Conservation (phyloP, 2,329 filamentous ascomycete genomes). For the Trichoderma hamatum region DNA sequence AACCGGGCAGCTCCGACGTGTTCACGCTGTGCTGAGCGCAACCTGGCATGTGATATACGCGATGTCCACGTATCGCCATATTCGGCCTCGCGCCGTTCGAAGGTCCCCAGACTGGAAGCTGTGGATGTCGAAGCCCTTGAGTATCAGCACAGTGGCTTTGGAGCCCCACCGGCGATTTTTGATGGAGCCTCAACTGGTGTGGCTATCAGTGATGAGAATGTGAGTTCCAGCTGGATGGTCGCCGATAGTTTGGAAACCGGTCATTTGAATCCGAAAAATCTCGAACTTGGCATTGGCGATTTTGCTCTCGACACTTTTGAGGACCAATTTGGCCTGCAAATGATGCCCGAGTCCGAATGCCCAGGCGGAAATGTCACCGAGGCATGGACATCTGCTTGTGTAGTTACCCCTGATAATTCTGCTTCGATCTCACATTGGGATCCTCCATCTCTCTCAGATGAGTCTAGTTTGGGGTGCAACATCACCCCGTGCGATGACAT, state of each 20-base stretch:
- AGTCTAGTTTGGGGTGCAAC: background rate
- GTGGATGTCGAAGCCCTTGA: background rate
- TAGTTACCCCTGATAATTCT: background rate
- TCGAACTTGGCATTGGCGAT: background rate
- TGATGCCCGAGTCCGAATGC: background rate
- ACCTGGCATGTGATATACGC: slow-evolving; percentile 5
- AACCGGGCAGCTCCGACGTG: slow-evolving; percentile 9
- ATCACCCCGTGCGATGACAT: background rate
- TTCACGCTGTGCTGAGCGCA: slow-evolving; percentile 15
- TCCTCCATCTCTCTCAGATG: background rate
- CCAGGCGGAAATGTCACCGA: background rate
- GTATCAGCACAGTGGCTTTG: background rate
- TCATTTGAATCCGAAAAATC: background rate
- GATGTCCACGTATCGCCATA: background rate
- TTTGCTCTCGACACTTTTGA: background rate
- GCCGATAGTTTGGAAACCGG: background rate
- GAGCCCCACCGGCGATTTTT: background rate
- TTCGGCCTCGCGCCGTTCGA: slow-evolving; percentile 3
- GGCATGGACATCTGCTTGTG: background rate
- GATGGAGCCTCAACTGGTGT: background rate
- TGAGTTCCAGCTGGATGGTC: background rate
- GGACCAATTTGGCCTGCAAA: background rate
- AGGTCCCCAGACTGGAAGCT: background rate
- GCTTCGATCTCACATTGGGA: background rate
- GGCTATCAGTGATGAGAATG: background rate